These are phyloP conservation scores for Curvularia hawaiiensis DNA, from an alignment of 2,329 filamentous ascomycete genomes.

Conservation along the genomic window DNA sequence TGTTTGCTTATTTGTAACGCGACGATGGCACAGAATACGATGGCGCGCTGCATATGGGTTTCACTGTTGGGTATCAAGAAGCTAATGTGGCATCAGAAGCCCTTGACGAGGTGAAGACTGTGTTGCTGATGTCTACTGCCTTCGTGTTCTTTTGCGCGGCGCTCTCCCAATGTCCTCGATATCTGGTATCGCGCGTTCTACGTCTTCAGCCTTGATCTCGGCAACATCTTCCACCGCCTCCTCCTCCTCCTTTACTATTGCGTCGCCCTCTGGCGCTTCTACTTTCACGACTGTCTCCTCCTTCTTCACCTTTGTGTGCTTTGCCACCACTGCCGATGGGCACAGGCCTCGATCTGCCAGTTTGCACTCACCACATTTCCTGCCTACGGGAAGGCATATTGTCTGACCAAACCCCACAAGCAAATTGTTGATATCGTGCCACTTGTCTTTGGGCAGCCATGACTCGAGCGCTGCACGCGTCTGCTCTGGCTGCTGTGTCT, in stretches of 20 bases:
- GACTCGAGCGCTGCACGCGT: slow-evolving; percentile 75
- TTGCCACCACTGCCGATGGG: slow-evolving; percentile 53
- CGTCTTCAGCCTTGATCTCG: slow-evolving; percentile 37
- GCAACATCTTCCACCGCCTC: slow-evolving; percentile 17
- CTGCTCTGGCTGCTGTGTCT: slow-evolving; percentile 79
- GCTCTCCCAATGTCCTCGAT: slow-evolving; percentile 43
- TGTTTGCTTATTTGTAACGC: slow-evolving; percentile 6
- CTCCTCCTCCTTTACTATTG: slow-evolving; percentile 27
- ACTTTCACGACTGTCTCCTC: slow-evolving; percentile 44
- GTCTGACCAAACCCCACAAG: slow-evolving; percentile 89
- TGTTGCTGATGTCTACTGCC: neutral
- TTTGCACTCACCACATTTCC: slow-evolving; percentile 84
- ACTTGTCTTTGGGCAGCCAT: slow-evolving; percentile 83
- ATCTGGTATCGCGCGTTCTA: slow-evolving; percentile 29
- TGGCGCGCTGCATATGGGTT: neutral
- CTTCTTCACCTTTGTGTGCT: slow-evolving; percentile 60
- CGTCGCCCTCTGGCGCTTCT: slow-evolving; percentile 43
- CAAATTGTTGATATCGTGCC: slow-evolving; percentile 91
- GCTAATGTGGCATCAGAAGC: neutral
- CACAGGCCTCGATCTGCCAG: slow-evolving; percentile 79
- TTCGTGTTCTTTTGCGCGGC: slow-evolving; percentile 13
- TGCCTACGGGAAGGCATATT: slow-evolving; percentile 79
- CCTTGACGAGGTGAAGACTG: neutral
- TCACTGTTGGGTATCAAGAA: neutral
- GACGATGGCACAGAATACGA: neutral